These are phyloP conservation scores for Escovopsis weberi DNA, from an alignment of 2,329 filamentous ascomycete species.

Conservation along the genomic window DNA sequence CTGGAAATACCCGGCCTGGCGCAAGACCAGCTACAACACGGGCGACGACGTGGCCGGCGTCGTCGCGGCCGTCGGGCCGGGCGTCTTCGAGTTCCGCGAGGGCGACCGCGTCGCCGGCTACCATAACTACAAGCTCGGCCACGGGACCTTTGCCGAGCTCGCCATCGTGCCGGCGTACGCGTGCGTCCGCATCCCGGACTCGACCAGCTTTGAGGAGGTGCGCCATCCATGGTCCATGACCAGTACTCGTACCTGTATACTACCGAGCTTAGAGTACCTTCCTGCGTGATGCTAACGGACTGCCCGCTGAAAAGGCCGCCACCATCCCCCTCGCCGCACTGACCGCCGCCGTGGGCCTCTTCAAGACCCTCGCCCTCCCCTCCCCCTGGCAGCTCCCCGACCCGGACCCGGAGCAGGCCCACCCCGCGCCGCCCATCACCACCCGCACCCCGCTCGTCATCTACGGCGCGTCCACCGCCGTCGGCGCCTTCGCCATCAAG, in stretches of 20 bases:
- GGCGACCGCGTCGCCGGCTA: constrained; percentile 32
- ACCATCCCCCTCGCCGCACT: constrained; percentile 41
- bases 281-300: no score
- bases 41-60: constrained; percentile 14
- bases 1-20: constrained; percentile 7
- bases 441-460: constrained; percentile 18
- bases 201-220: constrained; percentile 30
- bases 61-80: constrained; percentile 9
- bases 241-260: no score
- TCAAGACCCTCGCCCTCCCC: constrained; percentile 30
- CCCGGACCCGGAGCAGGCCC: constrained; percentile 3
- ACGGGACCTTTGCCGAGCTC: constrained; percentile 45
- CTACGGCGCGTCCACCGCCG: constrained; percentile 36
- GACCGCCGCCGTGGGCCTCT: constrained; percentile 38
- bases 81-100: constrained; percentile 8
- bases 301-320: constrained; percentile 25
- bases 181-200: constrained; percentile 36
- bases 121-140: constrained; percentile 32
- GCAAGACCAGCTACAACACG: constrained; percentile 5
- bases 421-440: background rate
- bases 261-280: no score
- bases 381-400: constrained; percentile 27
- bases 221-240: background rate
- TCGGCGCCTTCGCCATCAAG: constrained; percentile 43
- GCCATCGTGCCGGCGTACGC: constrained; percentile 38